Evolutionary conservation across 2,329 filamentous ascomycete species (phyloP), one percentile per base, ranked within the genome.

Genomic region (Alternaria brassicicola): DNA sequence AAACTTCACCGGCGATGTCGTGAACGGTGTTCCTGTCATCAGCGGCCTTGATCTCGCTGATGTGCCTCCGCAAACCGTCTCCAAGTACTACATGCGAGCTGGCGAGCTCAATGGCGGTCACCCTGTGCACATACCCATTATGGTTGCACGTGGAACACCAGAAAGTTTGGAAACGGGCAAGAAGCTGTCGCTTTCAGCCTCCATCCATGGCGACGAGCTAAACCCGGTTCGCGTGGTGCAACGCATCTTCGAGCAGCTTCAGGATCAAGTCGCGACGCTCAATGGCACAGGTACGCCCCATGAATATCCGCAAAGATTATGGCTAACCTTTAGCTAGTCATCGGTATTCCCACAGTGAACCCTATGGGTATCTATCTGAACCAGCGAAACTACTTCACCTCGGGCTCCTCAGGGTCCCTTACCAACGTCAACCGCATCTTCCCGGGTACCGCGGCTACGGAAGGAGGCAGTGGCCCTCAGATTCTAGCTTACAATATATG

Each of bases 201-300:
- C 76, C 2, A 78, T 78, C 4, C 76, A 79, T 52, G 76, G 76
- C 19, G 76, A 79, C 43, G 76, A 79, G 55, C 60, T 79, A 23
- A 78, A 78, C 55, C 72, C 73, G 0, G 73, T 78, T 17, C 69
- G 75, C 0, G 73, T 78, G 1, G 70, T 77, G 1, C 76, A 78
- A 52, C 69, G 70, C 12, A 68, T 78, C 6, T 77, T 78, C 25
- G 67, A 69, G 23, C 67, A 74, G 43, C 50, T 75, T 30, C 55
- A 74, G 52, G 66, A 53, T 6, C 64, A 72, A 43, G 68, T 73
- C 28, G 54, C 66, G 28, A 71, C 68, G 1, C 63, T 78, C 35
- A 76, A 77, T 63, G 76, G 75, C 48, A 78, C 74, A 8, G 73
- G 76, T 73, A 62, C 15, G 64, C 25, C n/a, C 5, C 19, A 15